These are phyloP conservation scores for Malus orientalis DNA, from an alignment of 306 rosid species.

Conservation along the genomic window DNA sequence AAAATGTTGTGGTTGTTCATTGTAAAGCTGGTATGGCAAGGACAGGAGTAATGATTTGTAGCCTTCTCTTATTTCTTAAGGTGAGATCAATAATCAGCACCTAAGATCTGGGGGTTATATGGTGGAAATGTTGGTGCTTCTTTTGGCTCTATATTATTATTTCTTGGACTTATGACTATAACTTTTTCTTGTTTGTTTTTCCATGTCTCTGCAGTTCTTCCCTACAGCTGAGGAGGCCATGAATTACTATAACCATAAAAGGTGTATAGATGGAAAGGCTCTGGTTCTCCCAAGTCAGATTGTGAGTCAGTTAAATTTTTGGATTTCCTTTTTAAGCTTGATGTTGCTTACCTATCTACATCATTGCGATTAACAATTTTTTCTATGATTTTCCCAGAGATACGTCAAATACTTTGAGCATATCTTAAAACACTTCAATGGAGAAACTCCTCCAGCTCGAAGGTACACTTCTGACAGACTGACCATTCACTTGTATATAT, in stretches of 20 bases:
- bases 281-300: constrained; percentile 89
- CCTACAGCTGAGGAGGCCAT: constrained; percentile 79
- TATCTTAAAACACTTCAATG: constrained; percentile 53
- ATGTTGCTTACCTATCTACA: constrained; percentile 9
- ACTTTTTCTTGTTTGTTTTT: constrained; percentile 1
- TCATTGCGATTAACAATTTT: constrained; percentile 23
- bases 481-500: not conserved
- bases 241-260: constrained; percentile 71
- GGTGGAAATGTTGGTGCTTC: not conserved
- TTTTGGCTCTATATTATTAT: constrained; percentile 3
- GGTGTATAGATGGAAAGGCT: constrained; percentile 92
- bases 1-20: constrained; percentile 90
- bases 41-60: constrained; percentile 91
- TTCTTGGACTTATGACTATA: not conserved
- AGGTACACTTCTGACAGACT: constrained; percentile 35
- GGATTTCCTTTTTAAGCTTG: not conserved
- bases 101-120: not conserved
- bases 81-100: constrained; percentile 29
- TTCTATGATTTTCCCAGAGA: constrained; percentile 44
- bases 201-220: constrained; percentile 58
- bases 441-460: constrained; percentile 67
- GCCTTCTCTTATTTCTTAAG: constrained; percentile 88
- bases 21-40: constrained; percentile 99
- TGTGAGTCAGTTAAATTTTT: constrained; percentile 42
- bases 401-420: constrained; percentile 78